Evolutionary conservation across 441 rosid genomes (phyloP), one percentile per base, ranked within the genome.

Genomic region (Theobroma grandiflorum): DNA sequence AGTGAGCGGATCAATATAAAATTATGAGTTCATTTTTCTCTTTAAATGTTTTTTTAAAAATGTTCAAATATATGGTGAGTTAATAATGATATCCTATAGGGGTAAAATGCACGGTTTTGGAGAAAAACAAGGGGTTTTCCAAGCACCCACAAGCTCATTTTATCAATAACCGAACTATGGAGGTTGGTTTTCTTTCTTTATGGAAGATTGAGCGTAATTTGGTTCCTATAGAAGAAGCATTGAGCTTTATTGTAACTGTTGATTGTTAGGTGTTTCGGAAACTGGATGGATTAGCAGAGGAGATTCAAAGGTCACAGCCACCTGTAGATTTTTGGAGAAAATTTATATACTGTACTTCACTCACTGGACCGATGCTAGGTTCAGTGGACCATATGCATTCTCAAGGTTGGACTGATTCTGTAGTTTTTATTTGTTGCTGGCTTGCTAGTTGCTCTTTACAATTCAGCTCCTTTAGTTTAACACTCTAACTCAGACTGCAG

Each of bases 351-450:
- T 96, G 99, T 79, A 92, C 95, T 31, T 95, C 99, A 0, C 90
- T 96, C 74, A 95, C 92, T 2, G 98, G 99, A 87, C 85, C 92
- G 72, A 78, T 92, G 66, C 93, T 95, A 14, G 99, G 99, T 72
- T 90, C 94, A 53, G 99, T 96, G 69, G 99, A 96, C 81, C 99
- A 96, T 79, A 93, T 96, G 97, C 94, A 90, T 85, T 96, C 98
- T 82, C 94, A 96, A 92, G 99, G 99, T 95, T 76, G 79, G 87
- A 42, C 35, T 72, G 37, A 35, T 55, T 78, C 72, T 42, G 8
- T 52, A 8, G 47, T 20, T 43, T 14, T 61, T 8, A 26, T 40
- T 37, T 61, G 76, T 47, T 38, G n/a, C 1, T 26, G 64, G 6
- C 49, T 72, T 10, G 76, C 76, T n/a, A 38, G 35, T 55, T 72